Percentiles rank a stretch among this genome's conserved stretches.
These are phyloP conservation scores for Gracilaria gracilis DNA, from an alignment of 23 red algal genomes.

Conservation along the genomic window DNA sequence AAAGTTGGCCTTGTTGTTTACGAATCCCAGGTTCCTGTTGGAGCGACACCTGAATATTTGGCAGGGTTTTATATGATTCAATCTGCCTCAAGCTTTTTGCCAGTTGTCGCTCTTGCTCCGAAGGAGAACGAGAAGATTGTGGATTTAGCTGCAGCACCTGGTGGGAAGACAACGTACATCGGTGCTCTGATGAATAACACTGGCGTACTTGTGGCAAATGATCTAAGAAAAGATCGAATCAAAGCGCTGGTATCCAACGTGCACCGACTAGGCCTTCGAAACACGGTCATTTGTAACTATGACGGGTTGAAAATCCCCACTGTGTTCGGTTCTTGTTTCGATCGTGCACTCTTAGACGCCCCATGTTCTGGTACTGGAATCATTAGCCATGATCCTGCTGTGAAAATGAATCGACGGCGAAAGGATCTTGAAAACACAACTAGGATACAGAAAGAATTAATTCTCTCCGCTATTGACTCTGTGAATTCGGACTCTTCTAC, in stretches of 20 bases:
- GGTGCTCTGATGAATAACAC: conserved; percentile 88
- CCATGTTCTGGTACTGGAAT: conserved; percentile 97
- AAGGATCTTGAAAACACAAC: conserved; percentile 78
- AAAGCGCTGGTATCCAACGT: conserved; percentile 93
- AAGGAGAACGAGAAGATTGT: conserved; percentile 86
- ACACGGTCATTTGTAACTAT: conserved; percentile 88
- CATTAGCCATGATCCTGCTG: conserved; percentile 91
- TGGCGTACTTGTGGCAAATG: conserved; percentile 94
- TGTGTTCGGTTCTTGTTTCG: conserved; percentile 78
- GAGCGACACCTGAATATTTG: conserved; percentile 98
- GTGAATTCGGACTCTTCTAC: conserved; percentile 76
- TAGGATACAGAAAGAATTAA: conserved; percentile 92
- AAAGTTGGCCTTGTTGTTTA: conserved; percentile 96
- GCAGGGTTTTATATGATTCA: conserved; percentile 99
- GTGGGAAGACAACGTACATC: conserved; percentile 94
- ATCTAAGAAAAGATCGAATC: conserved; percentile 88
- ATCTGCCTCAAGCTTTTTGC: conserved; percentile 87
- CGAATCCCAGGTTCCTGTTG: conserved; percentile 93
- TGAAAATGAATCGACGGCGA: conserved; percentile 78
- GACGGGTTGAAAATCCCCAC: conserved; percentile 81
- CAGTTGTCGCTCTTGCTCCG: conserved; percentile 93
- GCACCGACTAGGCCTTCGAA: conserved; percentile 90
- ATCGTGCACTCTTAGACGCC: conserved; percentile 95
- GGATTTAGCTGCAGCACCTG: conserved; percentile 92
- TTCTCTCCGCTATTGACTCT: conserved; percentile 93